Evolutionary conservation across 306 rosid genomes (phyloP).

Genomic region (Glycine tomentella): DNA sequence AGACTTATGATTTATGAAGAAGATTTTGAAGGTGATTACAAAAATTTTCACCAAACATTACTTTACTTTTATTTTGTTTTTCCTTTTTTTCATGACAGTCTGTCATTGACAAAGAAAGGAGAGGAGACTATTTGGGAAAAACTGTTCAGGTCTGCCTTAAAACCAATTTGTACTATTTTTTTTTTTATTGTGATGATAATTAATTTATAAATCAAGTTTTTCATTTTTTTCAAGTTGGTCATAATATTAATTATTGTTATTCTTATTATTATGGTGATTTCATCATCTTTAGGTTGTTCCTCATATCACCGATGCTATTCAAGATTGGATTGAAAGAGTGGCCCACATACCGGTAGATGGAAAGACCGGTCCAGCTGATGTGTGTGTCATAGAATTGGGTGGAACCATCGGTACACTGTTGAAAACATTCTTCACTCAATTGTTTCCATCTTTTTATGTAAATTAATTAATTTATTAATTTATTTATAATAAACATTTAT

Average conservation of each 20-base stretch:
- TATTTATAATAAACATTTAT: constrained; percentile 33
- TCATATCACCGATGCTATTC: constrained; percentile 85
- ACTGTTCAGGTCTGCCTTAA: constrained; percentile 75
- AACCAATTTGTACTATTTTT: constrained; percentile 2
- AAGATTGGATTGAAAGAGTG: constrained; percentile 90
- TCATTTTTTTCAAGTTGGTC: not conserved
- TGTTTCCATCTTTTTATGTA: not conserved
- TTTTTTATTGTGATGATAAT: not conserved
- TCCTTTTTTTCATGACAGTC: constrained; percentile 48
- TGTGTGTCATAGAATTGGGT: constrained; percentile 90
- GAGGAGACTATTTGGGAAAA: constrained; percentile 86
- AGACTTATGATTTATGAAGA: not conserved
- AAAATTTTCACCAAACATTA: not conserved
- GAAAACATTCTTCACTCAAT: constrained; percentile 34
- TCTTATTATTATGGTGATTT: not conserved
- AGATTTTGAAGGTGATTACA: constrained; percentile 42
- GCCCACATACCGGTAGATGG: constrained; percentile 88
- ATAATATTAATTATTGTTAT: not conserved
- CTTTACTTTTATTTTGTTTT: constrained; percentile 7
- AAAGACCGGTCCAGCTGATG: constrained; percentile 79
- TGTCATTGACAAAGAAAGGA: constrained; percentile 83
- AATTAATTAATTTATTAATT: not conserved
- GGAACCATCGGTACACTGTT: constrained; percentile 79
- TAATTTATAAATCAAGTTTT: constrained; percentile 32
- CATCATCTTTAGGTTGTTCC: constrained; percentile 72